A percentile compares a stretch with the other conserved stretches of the same genome.
phyloP scores from a whole-genome alignment of 495 filamentous ascomycete species.

The Tuber borchii region DNA sequence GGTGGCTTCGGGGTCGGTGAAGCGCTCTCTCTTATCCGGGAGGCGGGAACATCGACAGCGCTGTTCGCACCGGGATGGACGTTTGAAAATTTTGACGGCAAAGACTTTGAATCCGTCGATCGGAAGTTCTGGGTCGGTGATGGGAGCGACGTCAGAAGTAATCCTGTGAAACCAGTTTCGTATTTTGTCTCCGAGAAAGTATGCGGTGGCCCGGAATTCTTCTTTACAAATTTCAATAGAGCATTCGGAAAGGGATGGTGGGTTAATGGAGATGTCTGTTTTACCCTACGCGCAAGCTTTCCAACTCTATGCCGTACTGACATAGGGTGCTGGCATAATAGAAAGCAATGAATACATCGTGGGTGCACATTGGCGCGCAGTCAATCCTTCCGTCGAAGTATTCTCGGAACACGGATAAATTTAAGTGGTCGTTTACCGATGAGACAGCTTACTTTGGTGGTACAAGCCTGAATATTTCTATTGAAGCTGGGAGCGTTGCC shows the following conservation, averaged over 20 bases:
- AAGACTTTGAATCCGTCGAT: no score
- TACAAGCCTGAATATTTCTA: slow-evolving; percentile 27
- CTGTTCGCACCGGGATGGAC: no score
- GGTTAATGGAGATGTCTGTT: slow-evolving; percentile 26
- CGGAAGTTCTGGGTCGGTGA: no score
- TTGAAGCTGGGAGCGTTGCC: not conserved
- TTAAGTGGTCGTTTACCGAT: slow-evolving; percentile 27
- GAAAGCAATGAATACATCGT: slow-evolving; percentile 21
- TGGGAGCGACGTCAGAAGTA: no score
- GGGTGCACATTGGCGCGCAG: slow-evolving; percentile 38
- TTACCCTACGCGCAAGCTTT: not conserved
- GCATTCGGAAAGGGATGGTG: slow-evolving; percentile 40
- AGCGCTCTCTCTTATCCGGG: no score
- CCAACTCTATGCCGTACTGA: slow-evolving; percentile 1
- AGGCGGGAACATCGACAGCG: no score
- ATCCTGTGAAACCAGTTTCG: slow-evolving; percentile 12
- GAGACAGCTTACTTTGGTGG: slow-evolving; percentile 28
- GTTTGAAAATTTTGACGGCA: no score
- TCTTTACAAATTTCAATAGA: slow-evolving; percentile 45
- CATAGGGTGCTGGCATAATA: not conserved
- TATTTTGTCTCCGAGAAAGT: slow-evolving; percentile 30
- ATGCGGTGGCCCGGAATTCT: slow-evolving; percentile 42
- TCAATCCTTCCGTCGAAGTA: slow-evolving; percentile 31
- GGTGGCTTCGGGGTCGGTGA: slow-evolving; percentile 34
- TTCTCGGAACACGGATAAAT: slow-evolving; percentile 10